Evolutionary conservation across 108 stramenopile species (phyloP).

Genomic region (Schizochytrium sp.): DNA sequence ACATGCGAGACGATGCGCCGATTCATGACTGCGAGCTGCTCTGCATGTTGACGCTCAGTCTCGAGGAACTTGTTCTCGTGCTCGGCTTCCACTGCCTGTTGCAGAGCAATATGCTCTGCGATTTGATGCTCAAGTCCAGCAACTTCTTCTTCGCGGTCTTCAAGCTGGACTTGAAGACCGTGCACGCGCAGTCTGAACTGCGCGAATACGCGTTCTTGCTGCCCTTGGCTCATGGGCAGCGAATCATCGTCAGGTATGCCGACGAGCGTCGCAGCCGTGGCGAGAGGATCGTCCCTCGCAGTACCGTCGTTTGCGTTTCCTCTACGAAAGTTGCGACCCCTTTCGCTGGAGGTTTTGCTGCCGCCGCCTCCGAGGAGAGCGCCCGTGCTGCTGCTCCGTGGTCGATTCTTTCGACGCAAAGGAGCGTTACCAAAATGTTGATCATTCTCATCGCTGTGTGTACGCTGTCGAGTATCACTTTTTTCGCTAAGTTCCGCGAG

Average conservation of each 20-base stretch:
- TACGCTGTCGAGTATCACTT: too few relatives aligned
- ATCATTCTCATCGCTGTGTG: too few relatives aligned
- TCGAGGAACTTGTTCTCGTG: neutral
- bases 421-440: too few relatives aligned
- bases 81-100: neutral
- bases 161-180: neutral
- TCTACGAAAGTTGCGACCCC: neutral
- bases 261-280: neutral
- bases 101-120: neutral
- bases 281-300: neutral
- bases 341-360: neutral
- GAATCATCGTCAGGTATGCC: neutral
- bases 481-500: neutral
- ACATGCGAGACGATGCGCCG: slow-evolving; percentile 4
- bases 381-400: too few relatives aligned
- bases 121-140: neutral
- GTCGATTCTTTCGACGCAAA: too few relatives aligned
- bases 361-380: too few relatives aligned
- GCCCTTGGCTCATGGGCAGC: neutral
- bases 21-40: neutral
- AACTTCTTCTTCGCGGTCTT: neutral
- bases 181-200: neutral
- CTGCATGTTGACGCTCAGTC: neutral
- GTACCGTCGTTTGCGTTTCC: too few relatives aligned
- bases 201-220: neutral